Percentiles rank a stretch among this genome's conserved stretches.
Conservation (phyloP, 306 rosid genomes). For the Carpinus fangiana region DNA sequence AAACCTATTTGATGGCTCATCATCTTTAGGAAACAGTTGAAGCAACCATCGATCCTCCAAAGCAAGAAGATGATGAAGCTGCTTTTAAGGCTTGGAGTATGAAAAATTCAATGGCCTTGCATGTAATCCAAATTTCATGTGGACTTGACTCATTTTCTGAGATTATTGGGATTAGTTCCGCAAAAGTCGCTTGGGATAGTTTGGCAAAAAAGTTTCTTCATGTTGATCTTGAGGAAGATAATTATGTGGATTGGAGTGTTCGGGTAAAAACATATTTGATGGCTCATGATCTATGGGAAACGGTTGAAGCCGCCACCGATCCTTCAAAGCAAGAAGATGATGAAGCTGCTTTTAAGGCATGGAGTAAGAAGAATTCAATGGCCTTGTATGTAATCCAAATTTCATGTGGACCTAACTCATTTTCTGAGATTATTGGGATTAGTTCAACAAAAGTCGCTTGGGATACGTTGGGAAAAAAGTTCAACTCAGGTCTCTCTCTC, state of each 20-base stretch:
- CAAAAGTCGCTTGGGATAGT: no score
- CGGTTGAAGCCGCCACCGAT: fast-evolving
- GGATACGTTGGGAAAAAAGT: no score
- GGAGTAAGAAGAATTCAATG: neutral
- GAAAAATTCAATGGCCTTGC: no score
- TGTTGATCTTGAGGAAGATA: no score
- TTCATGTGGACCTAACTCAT: neutral
- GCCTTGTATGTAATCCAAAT: neutral
- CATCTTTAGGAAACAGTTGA: neutral
- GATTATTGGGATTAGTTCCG: no score
- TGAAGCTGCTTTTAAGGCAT: neutral
- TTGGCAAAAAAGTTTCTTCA: no score
- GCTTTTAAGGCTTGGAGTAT: no score
- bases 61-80: neutral
- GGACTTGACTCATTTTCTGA: no score
- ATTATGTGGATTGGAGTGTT: no score
- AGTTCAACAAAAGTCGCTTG: no score
- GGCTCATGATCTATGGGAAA: neutral
- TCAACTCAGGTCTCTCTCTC: neutral
- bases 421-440: no score
- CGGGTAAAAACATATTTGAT: neutral
- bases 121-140: no score
- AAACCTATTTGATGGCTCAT: neutral
- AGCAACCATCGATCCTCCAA: neutral
- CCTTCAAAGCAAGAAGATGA: neutral